Percentiles rank a stretch among this genome's conserved stretches.
phyloP scores from a whole-genome alignment of 2,329 filamentous ascomycete genomes.

The Cytospora schulzeri region DNA sequence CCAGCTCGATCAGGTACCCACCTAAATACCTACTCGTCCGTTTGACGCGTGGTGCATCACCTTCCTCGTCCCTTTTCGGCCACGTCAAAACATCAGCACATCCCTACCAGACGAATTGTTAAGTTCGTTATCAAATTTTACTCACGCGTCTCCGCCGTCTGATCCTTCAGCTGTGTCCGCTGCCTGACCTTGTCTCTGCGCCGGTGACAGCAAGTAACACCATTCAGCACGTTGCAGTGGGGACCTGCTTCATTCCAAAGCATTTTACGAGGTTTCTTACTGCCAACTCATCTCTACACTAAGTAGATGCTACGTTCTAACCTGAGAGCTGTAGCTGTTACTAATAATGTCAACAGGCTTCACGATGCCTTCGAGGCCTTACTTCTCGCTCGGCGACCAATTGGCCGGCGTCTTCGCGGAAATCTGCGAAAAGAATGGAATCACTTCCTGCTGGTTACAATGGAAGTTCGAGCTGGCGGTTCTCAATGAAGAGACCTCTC shows the following conservation, averaged over 20 bases:
- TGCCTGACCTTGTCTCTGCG: neutral
- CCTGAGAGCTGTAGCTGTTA: neutral
- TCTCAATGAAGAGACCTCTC: neutral
- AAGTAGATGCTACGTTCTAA: neutral
- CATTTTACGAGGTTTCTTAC: neutral
- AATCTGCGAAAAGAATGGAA: conserved; percentile 9
- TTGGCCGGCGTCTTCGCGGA: conserved; percentile 6
- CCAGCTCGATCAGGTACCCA: no score
- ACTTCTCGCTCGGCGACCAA: conserved; percentile 11
- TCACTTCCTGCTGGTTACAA: conserved; percentile 16
- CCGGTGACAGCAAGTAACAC: no score
- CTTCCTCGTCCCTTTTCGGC: no score
- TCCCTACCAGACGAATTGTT: neutral
- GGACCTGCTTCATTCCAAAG: neutral
- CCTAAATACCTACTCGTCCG: neutral
- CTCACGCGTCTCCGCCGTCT: neutral
- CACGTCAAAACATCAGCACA: neutral
- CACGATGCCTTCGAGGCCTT: conserved; percentile 3
- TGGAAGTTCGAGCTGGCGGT: conserved; percentile 21
- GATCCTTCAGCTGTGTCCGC: neutral
- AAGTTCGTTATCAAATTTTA: no score
- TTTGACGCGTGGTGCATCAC: neutral
- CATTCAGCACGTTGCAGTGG: neutral
- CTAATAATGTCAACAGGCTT: neutral
- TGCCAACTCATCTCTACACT: neutral